Evolutionary conservation across 148 eudicot species (phyloP), one percentile per base, ranked within the genome.

Genomic region (Polygonum maritimum): DNA sequence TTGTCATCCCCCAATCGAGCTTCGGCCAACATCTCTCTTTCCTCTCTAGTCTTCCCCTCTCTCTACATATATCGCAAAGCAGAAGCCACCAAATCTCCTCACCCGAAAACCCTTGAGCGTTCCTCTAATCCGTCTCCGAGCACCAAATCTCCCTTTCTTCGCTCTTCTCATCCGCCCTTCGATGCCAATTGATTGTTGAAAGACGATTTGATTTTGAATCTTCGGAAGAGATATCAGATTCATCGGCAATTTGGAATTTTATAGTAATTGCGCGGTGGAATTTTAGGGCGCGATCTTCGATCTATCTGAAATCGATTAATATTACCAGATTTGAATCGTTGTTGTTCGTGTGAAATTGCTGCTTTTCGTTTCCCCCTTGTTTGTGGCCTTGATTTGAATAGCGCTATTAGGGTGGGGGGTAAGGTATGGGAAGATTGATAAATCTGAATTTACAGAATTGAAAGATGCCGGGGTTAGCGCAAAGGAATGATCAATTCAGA

Each of bases 381-480:
- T 78, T 80, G 71, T 71, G 4, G 36, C 10, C 71, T 9, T 67
- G 71, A 15, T 67, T 60, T 67, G 71, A 67, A 38, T 33, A 22
- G 54, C 75, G 7, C 9, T 41, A 15, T 33, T 45, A 4, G 75
- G 33, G 35, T 41, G 52, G 75, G 52, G 75, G 75, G 21, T 38
- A 76, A 45, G 81, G 76, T 58, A 78, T 79, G 79, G 76, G 35
- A 69, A 65, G 69, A 77, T 81, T 76, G 80, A 73, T 78, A 74
- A 79, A 76, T 83, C 74, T 76, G 75, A 71, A 74, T 76, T 35
- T 86, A 65, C 77, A 55, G 55, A 78, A 83, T 83, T 79, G 76
- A 76, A 44, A 81, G 86, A 92, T 92, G 96, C 93, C 93, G 14
- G 97, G 89, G 74, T 83, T 87, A 82, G 86, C 91, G 79, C 85